A percentile compares a stretch with the other conserved stretches of the same genome.
Conservation (phyloP, 257 asterid genomes). For the Solanum peruvianum region DNA sequence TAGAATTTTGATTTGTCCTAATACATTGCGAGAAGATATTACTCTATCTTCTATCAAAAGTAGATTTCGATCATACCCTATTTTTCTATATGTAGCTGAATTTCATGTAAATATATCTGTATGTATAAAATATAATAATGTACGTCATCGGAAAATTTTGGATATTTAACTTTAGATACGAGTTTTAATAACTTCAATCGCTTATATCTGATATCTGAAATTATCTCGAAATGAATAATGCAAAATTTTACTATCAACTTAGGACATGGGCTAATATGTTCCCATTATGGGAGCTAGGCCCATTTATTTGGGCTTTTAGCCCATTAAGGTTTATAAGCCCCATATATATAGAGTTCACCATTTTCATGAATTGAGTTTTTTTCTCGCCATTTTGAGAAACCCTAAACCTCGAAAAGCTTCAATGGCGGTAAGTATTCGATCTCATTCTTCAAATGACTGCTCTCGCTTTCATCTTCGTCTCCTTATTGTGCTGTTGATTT, state of each 20-base stretch:
- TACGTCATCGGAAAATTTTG: too few species aligned
- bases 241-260: not conserved
- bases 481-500: not conserved
- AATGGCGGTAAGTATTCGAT: not conserved
- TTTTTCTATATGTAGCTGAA: too few species aligned
- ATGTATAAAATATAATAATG: too few species aligned
- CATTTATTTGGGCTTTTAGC: not conserved
- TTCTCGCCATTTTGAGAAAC: not conserved
- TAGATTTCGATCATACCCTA: too few species aligned
- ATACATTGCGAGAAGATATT: too few species aligned
- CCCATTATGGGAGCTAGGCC: not conserved
- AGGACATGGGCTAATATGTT: not conserved
- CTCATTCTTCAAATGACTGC: not conserved
- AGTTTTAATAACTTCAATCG: too few species aligned
- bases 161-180: too few species aligned
- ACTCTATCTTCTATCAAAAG: too few species aligned
- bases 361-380: fast-evolving
- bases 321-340: not conserved
- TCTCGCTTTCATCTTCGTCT: not conserved
- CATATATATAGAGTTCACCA: not conserved
- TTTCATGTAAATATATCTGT: too few species aligned
- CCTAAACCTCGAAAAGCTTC: not conserved
- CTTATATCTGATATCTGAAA: too few species aligned
- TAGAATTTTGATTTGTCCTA: too few species aligned
- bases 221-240: too few species aligned